Evolutionary conservation across 768 basidiomycete genomes (phyloP), one percentile per base, ranked within the genome.

Genomic region (Vishniacozyma victoriae): DNA sequence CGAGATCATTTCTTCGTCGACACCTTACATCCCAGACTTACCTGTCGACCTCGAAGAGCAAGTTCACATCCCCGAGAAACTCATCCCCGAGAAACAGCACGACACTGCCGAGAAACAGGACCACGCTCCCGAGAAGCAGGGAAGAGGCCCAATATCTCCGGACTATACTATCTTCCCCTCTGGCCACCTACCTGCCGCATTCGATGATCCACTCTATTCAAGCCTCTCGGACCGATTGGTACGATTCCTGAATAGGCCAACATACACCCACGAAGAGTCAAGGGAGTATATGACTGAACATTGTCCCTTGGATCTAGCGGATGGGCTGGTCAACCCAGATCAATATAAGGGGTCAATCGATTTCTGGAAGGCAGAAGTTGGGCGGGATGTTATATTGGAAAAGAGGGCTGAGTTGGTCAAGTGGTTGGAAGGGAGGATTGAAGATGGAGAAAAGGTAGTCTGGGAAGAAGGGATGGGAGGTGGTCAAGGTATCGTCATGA

Each of bases 291-390:
- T 71, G 42, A 42, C 61, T 20, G 33, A 44, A 13, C 37, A 48
- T 0, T 76, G 75, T 46, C 73, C 75, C 3, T 24, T 48, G 5
- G 45, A 54, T 5, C 41, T 73, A 5, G 54, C 57, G 6, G 69
- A 73, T 31, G 46, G 48, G n/a, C 58, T 73, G 45, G 63, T 70
- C 41, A 74, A 75, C 54, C 69, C 66, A 2, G 74, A 74, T 55
- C 73, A 75, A 44, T 59, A 72, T 5, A 57, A 52, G 18, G 72
- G 66, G 0, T 64, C 73, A 36, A 51, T 52, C 13, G 54, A 65
- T 2, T 67, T 52, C 29, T 76, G 75, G 75, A 53, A 47, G 19
- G 35, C 60, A 12, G 43, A 20, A 1, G 57, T 74, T 3, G 46
- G 20, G 3, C 39, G 35, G 22, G 49, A 59, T 18, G 62, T 66